phyloP scores from a whole-genome alignment of 371 early-diverging fungal species.

The Apophysomyces ossiformis region DNA sequence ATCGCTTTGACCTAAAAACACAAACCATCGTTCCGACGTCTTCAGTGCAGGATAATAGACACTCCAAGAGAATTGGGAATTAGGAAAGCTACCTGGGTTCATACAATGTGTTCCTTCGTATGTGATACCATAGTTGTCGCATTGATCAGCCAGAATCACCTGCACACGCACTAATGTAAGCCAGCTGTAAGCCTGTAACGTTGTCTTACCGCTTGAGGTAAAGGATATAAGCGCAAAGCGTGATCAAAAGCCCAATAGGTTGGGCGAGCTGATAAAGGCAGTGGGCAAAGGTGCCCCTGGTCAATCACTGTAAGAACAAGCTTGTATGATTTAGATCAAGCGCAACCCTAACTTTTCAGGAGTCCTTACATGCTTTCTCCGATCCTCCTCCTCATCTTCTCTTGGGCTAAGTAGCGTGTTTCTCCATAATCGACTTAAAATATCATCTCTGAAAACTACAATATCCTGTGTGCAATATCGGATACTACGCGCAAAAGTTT shows the following conservation, averaged over 20 bases:
- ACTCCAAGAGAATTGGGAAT: conserved; percentile 73
- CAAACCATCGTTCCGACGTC: conserved; percentile 55
- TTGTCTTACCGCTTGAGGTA: conserved; percentile 78
- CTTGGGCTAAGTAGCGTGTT: conserved; percentile 72
- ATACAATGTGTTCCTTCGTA: conserved; percentile 80
- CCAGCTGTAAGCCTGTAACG: neutral
- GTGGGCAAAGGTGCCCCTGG: conserved; percentile 84
- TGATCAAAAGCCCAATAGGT: conserved; percentile 83
- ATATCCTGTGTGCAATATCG: conserved; percentile 87
- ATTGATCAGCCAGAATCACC: conserved; percentile 87
- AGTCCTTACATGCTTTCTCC: conserved; percentile 62
- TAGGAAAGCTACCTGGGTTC: conserved; percentile 89
- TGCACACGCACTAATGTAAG: conserved; percentile 25
- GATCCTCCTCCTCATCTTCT: conserved; percentile 48
- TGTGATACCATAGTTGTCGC: conserved; percentile 70
- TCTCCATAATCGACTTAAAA: conserved; percentile 74
- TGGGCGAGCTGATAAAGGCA: conserved; percentile 77
- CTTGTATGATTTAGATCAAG: conserved; percentile 38
- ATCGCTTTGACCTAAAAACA: neutral
- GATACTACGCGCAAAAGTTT: conserved; percentile 50
- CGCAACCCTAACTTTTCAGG: conserved; percentile 12
- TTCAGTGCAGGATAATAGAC: conserved; percentile 77
- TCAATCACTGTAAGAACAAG: conserved; percentile 84
- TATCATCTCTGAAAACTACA: conserved; percentile 85
- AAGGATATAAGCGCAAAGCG: conserved; percentile 83